Evolutionary conservation across 345 rosid species (phyloP).

Genomic region (Citrus australasica): DNA sequence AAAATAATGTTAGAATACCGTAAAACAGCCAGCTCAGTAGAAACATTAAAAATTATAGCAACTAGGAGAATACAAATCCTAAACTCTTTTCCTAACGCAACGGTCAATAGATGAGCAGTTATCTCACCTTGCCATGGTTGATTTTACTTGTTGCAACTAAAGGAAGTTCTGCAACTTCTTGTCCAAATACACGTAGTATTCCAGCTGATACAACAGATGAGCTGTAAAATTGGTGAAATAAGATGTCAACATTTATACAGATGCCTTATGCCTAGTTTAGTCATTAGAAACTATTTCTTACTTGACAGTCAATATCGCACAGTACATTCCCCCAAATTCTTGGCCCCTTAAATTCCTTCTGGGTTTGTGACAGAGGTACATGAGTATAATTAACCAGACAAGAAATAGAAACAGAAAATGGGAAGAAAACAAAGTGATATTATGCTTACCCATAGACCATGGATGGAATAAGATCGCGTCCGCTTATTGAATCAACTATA

Average conservation of each 20-base stretch:
- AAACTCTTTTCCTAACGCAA: background rate
- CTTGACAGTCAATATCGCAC: constrained; percentile 84
- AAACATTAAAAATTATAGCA: background rate
- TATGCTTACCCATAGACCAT: constrained; percentile 89
- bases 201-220: constrained; percentile 78
- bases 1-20: background rate
- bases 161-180: constrained; percentile 91
- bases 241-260: background rate
- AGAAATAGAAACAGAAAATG: background rate
- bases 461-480: constrained; percentile 81
- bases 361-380: background rate
- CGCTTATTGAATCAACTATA: constrained; percentile 68
- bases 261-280: background rate
- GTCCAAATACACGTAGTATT: constrained; percentile 76
- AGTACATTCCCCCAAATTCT: constrained; percentile 87
- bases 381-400: background rate
- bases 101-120: background rate
- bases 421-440: background rate
- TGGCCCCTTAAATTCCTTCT: constrained; percentile 77
- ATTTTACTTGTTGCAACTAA: constrained; percentile 76
- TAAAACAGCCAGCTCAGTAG: background rate
- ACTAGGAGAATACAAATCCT: background rate
- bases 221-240: constrained; percentile 39
- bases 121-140: constrained; percentile 70
- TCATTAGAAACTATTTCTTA: constrained; percentile 33